Base-by-base conservation (phyloP, 2,329 filamentous ascomycete genomes). In the Nemania bipapillata region DNA sequence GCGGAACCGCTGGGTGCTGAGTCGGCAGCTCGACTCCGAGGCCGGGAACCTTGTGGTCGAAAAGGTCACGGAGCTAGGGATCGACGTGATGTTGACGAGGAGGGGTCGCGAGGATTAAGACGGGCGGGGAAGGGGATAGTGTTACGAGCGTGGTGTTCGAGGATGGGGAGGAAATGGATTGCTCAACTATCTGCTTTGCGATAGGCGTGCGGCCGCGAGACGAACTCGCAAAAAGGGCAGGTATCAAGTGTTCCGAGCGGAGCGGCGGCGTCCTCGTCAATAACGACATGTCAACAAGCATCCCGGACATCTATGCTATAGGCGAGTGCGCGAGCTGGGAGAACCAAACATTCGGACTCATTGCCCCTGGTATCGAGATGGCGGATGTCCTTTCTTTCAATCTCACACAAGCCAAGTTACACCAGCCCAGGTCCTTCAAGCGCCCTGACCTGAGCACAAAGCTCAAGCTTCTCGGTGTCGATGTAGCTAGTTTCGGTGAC, bases 281-380 rank as follows among this genome's bases (percentile, higher is more conserved):
- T 70, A 85, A 87, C 65, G 83, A 88, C 72, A 81, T 97, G 5
- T 85, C 86, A 69, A 97, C 94, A 1, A 96, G 88, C 35, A 79
- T 86, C 3, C 83, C 88, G 0, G 89, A 91, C 70, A 87, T 97
- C 57, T 97, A 96, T 77, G 94, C 94, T 54, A 91, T 97, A 57
- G 94, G 94, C 65, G 94, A 97, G 80, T 97, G 94, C 75, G 93
- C 94, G 4, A 96, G 91, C 81, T 97, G 93, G 92, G 86, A 94
- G 70, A 91, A 89, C 73, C 91, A 96, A 79, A 94, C 92, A 0
- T 97, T 93, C 73, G 94, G 94, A 5, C 87, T 97, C 22, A 97
- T 97, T 74, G 93, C 92, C 0, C 94, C 94, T 0, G 94, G 94
- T 20, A 87, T 97, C 40, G 94, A 97, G 80, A 97, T 97, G 92